Conservation (phyloP, 108 stramenopile species). For the Nitzschia sp. region DNA sequence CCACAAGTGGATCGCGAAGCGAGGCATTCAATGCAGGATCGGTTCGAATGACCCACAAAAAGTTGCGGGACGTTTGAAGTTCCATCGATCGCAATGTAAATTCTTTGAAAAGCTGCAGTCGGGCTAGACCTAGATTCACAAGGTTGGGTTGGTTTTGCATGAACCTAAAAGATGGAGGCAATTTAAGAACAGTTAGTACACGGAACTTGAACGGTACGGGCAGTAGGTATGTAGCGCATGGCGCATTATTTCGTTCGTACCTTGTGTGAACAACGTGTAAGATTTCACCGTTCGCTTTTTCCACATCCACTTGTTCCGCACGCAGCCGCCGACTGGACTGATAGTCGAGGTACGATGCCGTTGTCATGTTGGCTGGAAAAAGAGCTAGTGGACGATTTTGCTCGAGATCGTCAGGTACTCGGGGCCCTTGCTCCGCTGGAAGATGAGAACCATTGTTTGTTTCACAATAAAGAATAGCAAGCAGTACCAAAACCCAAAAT, state of each 20-base stretch:
- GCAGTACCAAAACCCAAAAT: not conserved
- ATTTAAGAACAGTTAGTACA: too few species aligned
- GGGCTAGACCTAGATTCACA: constrained; percentile 42
- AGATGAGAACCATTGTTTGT: not conserved
- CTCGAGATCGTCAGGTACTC: not conserved
- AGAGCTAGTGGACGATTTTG: not conserved
- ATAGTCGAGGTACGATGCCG: not conserved
- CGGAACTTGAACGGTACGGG: too few species aligned
- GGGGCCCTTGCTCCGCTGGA: not conserved
- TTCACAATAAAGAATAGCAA: not conserved
- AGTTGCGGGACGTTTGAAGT: constrained; percentile 45
- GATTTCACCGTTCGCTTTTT: not conserved
- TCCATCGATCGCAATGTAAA: constrained; percentile 47
- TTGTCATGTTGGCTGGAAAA: not conserved
- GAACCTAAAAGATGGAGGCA: constrained; percentile 23
- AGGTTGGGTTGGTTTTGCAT: constrained; percentile 59
- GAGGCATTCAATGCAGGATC: constrained; percentile 41
- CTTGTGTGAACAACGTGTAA: constrained; percentile 3
- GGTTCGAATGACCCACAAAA: constrained; percentile 52
- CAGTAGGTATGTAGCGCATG: too few species aligned
- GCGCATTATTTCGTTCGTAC: not conserved
- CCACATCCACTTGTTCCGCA: not conserved
- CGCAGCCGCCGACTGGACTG: not conserved
- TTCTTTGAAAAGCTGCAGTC: constrained; percentile 42
- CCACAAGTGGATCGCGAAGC: constrained; percentile 26